Base-by-base conservation (phyloP, 306 rosid species). In the Fagus crenata region DNA sequence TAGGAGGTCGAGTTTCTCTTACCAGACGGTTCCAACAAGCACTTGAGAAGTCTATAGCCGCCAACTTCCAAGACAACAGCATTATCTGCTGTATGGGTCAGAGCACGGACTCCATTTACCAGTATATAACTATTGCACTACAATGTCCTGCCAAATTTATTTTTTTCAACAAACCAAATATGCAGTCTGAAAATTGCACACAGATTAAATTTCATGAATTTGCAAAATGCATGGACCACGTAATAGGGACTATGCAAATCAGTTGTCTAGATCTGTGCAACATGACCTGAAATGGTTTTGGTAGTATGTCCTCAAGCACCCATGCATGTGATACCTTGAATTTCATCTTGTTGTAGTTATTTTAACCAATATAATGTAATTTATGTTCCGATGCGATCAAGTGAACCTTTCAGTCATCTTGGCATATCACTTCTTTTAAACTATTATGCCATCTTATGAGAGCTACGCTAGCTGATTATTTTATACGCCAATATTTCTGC, bases 61-160 rank as follows among this genome's bases (percentile, higher is more conserved):
- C 68, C 63, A 77, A 83, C 78, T 83, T 83, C 72, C 81, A 72
- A 71, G 86, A 83, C 78, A 83, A 83, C 78, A 75, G 75, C 81
- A 83, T 83, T 71, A 83, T 83, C 81, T 83, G 86, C 84, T 83
- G 86, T 81, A 83, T 83, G 86, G 86, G 86, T 55, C 75, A 63
- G 69, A 79, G 84, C 86, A 83, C 77, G 7, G 86, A 83, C 72
- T 17, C 86, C 75, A 65, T 83, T 65, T 83, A 79, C 83, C 83
- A 83, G 86, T 83, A 83, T 46, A 67, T 56, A 33, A 43, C 60
- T 59, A 15, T 51, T 64, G 53, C 78, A 33, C 72, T 80, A 2
- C 42, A 54, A 37, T 80, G 28, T 42, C 58, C 68, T 37, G 4
- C 12, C 33, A 65, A 33, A 67, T 54, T 72, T 67, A 39, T 73